Percentiles rank a stretch among this genome's conserved stretches.
These are phyloP conservation scores for Alternaria burnsii DNA, from an alignment of 2,329 filamentous ascomycete species.

Conservation along the genomic window DNA sequence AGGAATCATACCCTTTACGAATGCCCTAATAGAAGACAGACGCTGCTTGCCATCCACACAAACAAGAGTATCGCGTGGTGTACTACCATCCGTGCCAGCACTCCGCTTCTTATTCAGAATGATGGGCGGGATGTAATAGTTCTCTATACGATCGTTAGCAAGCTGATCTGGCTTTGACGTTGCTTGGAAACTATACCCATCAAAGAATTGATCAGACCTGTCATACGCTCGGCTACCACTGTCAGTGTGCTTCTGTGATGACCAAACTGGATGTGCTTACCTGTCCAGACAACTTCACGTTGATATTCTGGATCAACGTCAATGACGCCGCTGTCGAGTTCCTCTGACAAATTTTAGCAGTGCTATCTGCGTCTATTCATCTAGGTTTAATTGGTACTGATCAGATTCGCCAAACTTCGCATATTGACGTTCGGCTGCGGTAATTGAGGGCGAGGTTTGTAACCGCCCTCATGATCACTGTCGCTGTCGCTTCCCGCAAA, in stretches of 20 bases:
- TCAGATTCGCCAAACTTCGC: constrained; percentile 33
- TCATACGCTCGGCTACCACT: constrained; percentile 43
- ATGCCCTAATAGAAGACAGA: constrained; percentile 56
- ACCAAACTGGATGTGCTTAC: constrained; percentile 14
- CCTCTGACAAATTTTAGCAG: constrained; percentile 23
- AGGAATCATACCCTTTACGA: constrained; percentile 56
- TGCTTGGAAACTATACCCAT: constrained; percentile 36
- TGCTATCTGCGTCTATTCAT: not conserved
- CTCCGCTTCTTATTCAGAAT: constrained; percentile 54
- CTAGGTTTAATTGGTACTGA: constrained; percentile 31
- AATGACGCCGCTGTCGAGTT: constrained; percentile 37
- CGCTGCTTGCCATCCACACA: constrained; percentile 56
- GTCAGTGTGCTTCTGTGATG: constrained; percentile 5
- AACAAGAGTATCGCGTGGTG: constrained; percentile 23
- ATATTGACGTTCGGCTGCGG: constrained; percentile 26
- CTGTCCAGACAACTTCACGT: constrained; percentile 57
- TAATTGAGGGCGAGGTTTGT: constrained; percentile 37
- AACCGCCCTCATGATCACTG: constrained; percentile 16
- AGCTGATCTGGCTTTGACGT: not conserved
- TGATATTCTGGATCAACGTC: constrained; percentile 59
- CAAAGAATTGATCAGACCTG: constrained; percentile 45
- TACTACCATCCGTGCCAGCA: constrained; percentile 16
- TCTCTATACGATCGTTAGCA: constrained; percentile 31
- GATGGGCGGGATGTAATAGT: constrained; percentile 58
- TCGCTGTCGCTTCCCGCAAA: constrained; percentile 3